Evolutionary conservation across 108 stramenopile species (phyloP).

Genomic region (Pseudonitzschia pungens): DNA sequence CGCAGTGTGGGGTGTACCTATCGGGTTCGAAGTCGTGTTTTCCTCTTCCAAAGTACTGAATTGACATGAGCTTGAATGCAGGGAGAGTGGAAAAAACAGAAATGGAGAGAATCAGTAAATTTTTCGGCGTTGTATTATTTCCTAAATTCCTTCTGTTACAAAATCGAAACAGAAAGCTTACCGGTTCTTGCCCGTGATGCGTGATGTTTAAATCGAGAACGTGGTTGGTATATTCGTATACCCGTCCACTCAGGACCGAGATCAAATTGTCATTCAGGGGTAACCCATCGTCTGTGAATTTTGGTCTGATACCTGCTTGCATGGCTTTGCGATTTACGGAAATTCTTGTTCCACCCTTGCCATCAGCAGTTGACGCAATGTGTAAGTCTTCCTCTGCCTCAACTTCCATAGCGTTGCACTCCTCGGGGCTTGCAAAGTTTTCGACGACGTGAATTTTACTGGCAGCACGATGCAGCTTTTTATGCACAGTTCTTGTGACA

Average conservation of each 20-base stretch:
- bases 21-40: constrained; percentile 71
- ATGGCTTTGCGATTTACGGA: constrained; percentile 65
- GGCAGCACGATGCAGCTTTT: constrained; percentile 67
- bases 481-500: constrained; percentile 39
- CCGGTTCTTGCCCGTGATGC: constrained; percentile 80
- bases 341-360: constrained; percentile 58
- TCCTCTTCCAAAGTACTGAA: constrained; percentile 83
- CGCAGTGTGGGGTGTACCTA: constrained; percentile 90
- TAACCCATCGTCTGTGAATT: constrained; percentile 49
- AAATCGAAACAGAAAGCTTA: neutral
- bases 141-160: too few species aligned
- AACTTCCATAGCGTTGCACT: constrained; percentile 73
- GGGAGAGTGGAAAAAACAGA: neutral
- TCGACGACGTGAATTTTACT: constrained; percentile 73
- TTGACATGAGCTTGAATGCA: constrained; percentile 49
- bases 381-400: constrained; percentile 52
- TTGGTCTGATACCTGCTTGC: constrained; percentile 71
- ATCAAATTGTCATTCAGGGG: constrained; percentile 54
- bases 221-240: constrained; percentile 77
- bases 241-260: constrained; percentile 49
- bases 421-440: constrained; percentile 70
- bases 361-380: constrained; percentile 82
- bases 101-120: too few species aligned
- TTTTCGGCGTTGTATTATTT: too few species aligned
- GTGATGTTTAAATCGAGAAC: constrained; percentile 60